These are phyloP conservation scores for Naganishia vishniacii DNA, from an alignment of 768 basidiomycete species.

Conservation along the genomic window DNA sequence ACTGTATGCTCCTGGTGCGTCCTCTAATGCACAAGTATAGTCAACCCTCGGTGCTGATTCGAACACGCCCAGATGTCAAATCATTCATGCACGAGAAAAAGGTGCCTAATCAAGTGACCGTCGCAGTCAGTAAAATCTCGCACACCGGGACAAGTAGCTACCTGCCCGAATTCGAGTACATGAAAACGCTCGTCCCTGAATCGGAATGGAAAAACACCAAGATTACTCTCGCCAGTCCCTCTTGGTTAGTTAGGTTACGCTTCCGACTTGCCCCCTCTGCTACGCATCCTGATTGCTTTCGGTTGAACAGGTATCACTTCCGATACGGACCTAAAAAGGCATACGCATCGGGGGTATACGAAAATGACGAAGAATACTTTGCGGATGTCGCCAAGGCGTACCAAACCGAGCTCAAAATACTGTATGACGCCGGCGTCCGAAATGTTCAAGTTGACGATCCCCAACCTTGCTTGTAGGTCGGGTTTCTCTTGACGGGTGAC, in stretches of 20 bases:
- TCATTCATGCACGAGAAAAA: slow-evolving; percentile 23
- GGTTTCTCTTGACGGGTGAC: not conserved
- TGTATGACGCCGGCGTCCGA: slow-evolving; percentile 26
- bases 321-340: slow-evolving; percentile 20
- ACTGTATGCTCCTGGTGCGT: slow-evolving; percentile 24
- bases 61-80: slow-evolving; percentile 5
- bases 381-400: slow-evolving; percentile 29
- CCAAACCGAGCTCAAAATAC: slow-evolving; percentile 19
- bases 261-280: not conserved
- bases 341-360: slow-evolving; percentile 16
- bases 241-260: not conserved
- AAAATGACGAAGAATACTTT: slow-evolving; percentile 27
- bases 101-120: slow-evolving; percentile 18
- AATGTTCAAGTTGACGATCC: slow-evolving; percentile 30
- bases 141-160: slow-evolving; percentile 42
- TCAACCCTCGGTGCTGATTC: not conserved
- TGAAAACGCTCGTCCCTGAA: slow-evolving; percentile 53
- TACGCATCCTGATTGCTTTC: not conserved
- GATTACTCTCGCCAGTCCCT: slow-evolving; percentile 63
- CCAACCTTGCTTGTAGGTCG: slow-evolving; percentile 23
- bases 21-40: not conserved
- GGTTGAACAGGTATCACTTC: slow-evolving; percentile 26
- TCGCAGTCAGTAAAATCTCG: slow-evolving; percentile 7
- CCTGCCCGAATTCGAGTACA: slow-evolving; percentile 45
- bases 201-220: slow-evolving; percentile 67